These are phyloP conservation scores for Ziziphus jujuba DNA, from an alignment of 306 rosid species.

Conservation along the genomic window DNA sequence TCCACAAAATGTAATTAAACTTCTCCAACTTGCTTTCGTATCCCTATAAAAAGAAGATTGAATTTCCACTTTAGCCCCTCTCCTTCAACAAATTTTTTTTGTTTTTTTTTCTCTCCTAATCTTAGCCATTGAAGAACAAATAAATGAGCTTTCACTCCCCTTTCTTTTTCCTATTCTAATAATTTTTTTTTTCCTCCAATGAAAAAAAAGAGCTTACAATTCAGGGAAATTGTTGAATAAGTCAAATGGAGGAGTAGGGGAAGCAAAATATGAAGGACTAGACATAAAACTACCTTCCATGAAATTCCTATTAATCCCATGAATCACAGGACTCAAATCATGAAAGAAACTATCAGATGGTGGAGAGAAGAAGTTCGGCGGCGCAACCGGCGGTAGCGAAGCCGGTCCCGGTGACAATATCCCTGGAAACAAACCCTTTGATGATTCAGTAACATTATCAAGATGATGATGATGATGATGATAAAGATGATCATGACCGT, in stretches of 20 bases:
- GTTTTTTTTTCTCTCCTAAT: background rate
- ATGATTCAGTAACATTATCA: background rate
- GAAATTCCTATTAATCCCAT: constrained; percentile 41
- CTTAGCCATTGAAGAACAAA: constrained; percentile 6
- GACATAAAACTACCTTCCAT: constrained; percentile 62
- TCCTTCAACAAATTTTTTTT: background rate
- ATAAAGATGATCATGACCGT: background rate
- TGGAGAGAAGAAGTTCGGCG: constrained; percentile 55
- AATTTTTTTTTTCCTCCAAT: too few species aligned
- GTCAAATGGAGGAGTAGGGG: constrained; percentile 54
- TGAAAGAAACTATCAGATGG: constrained; percentile 59
- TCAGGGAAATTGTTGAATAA: constrained; percentile 65
- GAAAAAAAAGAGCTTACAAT: background rate
- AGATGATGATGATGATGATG: background rate
- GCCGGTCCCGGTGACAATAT: constrained; percentile 79
- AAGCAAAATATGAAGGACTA: constrained; percentile 47
- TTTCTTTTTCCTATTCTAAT: background rate
- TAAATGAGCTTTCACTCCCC: background rate
- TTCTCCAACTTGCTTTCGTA: constrained; percentile 30
- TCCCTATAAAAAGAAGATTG: constrained; percentile 26
- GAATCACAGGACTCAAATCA: constrained; percentile 65
- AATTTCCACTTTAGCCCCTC: constrained; percentile 14
- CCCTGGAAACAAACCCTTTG: constrained; percentile 50
- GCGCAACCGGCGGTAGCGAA: constrained; percentile 57
- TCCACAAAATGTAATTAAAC: constrained; percentile 28